Base-by-base conservation (phyloP, 106 monocot genomes). In the Ottelia alismoides region DNA sequence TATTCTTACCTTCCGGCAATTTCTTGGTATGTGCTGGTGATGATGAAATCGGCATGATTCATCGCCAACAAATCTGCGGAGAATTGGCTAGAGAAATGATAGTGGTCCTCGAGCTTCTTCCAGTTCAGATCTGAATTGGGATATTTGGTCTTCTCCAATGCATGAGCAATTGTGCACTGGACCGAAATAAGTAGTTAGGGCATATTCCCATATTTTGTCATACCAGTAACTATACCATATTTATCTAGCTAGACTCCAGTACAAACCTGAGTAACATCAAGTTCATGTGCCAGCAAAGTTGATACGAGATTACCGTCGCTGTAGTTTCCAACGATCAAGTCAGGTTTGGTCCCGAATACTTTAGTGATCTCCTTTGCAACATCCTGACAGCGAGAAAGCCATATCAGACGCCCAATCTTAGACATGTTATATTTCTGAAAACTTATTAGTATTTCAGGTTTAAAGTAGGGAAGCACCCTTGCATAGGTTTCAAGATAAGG, bases 261-360 rank as follows among this genome's bases (percentile, higher is more conserved):
- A n/a, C n/a, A n/a, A 54, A 87, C 82, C 78, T 87, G 92, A 56
- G 87, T 87, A 27, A 92, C 83, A 40, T 73, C 87, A 24, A 92
- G 29, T 27, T 92, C 83, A 30, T 92, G 83, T 16, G 92, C 92
- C 65, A 92, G 52, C 55, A 92, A 51, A 44, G 92, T 72, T n/a
- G 68, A 59, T 3, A 69, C 68, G 16, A 69, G 68, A 30, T 69
- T 69, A 21, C 68, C 68, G 22, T 69, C 68, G 44, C 68, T 69
- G 68, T 69, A 69, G 45, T 92, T 92, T 50, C 92, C 92, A 62
- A 87, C 76, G 24, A 92, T 80, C 27, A 92, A 70, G 65, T 92
- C 92, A 22, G 92, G 92, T 25, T 74, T 83, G 25, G 71, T 87
- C 29, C 81, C 62, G 63, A 92, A 63, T 65, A 87, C 83, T 27